A percentile compares a stretch with the other conserved stretches of the same genome.
phyloP scores from a whole-genome alignment of 176 grass and related monocot genomes.

The Rhipidocladum racemiflorum region DNA sequence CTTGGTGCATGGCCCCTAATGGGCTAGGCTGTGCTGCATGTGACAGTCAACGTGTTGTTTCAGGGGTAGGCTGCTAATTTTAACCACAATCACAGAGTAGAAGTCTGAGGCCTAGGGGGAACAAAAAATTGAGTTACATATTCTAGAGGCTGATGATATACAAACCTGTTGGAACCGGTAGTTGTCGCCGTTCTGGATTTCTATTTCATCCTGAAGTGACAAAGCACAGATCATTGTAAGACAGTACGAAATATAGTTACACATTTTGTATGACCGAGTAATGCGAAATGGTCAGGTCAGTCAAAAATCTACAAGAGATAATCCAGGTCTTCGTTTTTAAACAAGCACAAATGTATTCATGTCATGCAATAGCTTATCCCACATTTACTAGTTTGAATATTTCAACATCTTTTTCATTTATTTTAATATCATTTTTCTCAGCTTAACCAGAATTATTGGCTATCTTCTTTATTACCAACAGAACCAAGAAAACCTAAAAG shows the following conservation, averaged over 20 bases:
- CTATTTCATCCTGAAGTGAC: slow-evolving; percentile 81
- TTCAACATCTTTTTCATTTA: background rate
- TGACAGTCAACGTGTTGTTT: background rate
- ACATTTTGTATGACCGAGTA: background rate
- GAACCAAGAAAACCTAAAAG: background rate
- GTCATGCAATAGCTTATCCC: background rate
- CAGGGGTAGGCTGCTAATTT: background rate
- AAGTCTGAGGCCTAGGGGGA: background rate
- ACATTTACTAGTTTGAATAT: slow-evolving; percentile 9
- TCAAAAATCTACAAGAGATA: background rate
- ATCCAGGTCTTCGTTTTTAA: background rate
- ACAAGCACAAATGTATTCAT: background rate
- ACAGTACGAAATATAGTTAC: background rate
- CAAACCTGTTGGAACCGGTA: slow-evolving; percentile 82
- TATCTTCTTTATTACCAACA: slow-evolving; percentile 6
- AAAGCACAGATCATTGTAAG: slow-evolving; percentile 27
- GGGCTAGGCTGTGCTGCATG: background rate
- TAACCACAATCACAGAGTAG: background rate
- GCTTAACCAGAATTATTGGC: background rate
- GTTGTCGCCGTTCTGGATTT: slow-evolving; percentile 72
- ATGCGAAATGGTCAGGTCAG: background rate
- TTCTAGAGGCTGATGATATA: slow-evolving; percentile 12
- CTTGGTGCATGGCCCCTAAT: background rate
- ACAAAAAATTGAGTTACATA: slow-evolving; percentile 21
- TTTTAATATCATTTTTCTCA: background rate